Conservation (phyloP, 2,329 filamentous ascomycete species). For the Mollisiaceae sp. region DNA sequence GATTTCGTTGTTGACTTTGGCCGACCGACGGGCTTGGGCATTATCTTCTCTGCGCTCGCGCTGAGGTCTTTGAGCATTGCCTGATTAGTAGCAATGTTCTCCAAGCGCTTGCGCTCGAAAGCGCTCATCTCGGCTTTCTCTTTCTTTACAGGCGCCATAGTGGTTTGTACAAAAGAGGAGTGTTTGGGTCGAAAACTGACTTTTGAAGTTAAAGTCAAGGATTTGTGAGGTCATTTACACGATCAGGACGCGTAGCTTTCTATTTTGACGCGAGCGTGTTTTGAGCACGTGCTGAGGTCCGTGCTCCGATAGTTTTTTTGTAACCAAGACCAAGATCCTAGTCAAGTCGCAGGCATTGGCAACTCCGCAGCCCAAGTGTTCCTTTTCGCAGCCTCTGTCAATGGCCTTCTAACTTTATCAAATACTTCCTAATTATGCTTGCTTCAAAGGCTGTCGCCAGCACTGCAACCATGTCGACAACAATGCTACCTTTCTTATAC, state of each 20-base stretch:
- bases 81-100: slow-evolving; percentile 87
- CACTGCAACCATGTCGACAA: slow-evolving; percentile 19
- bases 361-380: background rate
- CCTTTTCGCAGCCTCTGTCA: background rate
- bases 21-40: slow-evolving; percentile 62
- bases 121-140: slow-evolving; percentile 69
- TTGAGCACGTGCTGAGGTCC: background rate
- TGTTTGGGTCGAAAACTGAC: slow-evolving; percentile 27
- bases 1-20: slow-evolving; percentile 51
- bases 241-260: slow-evolving; percentile 12
- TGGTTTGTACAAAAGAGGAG: background rate
- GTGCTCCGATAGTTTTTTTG: slow-evolving; percentile 13
- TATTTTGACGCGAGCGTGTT: slow-evolving; percentile 11
- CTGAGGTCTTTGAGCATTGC: slow-evolving; percentile 80
- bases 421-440: slow-evolving; percentile 1
- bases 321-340: background rate
- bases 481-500: slow-evolving; percentile 62
- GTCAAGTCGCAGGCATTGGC: background rate
- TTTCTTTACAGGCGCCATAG: slow-evolving; percentile 52
- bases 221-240: slow-evolving; percentile 27
- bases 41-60: slow-evolving; percentile 70
- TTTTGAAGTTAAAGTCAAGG: slow-evolving; percentile 11
- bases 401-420: background rate
- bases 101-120: slow-evolving; percentile 83
- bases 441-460: slow-evolving; percentile 10